Conservation (phyloP, 495 filamentous ascomycete species). For the Tirmania nivea region DNA sequence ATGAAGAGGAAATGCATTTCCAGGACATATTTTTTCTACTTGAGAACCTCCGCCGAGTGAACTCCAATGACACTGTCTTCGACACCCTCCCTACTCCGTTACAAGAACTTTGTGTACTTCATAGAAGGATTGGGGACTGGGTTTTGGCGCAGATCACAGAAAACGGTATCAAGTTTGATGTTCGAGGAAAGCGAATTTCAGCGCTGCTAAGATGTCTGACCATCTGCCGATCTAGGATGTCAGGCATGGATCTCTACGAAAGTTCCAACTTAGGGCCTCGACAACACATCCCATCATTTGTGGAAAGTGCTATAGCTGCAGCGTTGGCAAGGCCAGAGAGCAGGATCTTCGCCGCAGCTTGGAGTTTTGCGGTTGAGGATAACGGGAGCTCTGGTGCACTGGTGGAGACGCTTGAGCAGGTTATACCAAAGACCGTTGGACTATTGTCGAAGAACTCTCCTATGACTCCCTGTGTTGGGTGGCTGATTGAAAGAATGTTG, state of each 20-base stretch:
- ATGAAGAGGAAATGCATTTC: slow-evolving; percentile 19
- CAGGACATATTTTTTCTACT: slow-evolving; percentile 20
- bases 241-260: slow-evolving; percentile 20
- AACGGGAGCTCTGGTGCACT: slow-evolving; percentile 5
- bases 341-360: slow-evolving; percentile 15
- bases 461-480: slow-evolving; percentile 20
- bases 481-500: slow-evolving; percentile 19
- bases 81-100: slow-evolving; percentile 17
- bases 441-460: slow-evolving; percentile 5
- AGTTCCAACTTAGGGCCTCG: slow-evolving; percentile 6
- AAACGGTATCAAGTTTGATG: slow-evolving; percentile 12
- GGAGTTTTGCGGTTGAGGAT: slow-evolving; percentile 13
- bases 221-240: slow-evolving; percentile 20
- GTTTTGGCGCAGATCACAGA: slow-evolving; percentile 19
- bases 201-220: slow-evolving; percentile 14
- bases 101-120: slow-evolving; percentile 16
- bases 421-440: slow-evolving; percentile 13
- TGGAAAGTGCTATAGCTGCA: slow-evolving; percentile 17
- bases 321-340: slow-evolving; percentile 20
- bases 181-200: slow-evolving; percentile 14
- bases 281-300: slow-evolving; percentile 20
- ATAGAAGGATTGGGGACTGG: slow-evolving; percentile 17
- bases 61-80: slow-evolving; percentile 9
- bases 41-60: slow-evolving; percentile 13
- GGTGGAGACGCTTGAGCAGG: slow-evolving; percentile 18